A percentile compares a stretch with the other conserved stretches of the same genome.
Evolutionary conservation across 805 yeast species (phyloP).

Genomic region (Metschnikowia rubicola): DNA sequence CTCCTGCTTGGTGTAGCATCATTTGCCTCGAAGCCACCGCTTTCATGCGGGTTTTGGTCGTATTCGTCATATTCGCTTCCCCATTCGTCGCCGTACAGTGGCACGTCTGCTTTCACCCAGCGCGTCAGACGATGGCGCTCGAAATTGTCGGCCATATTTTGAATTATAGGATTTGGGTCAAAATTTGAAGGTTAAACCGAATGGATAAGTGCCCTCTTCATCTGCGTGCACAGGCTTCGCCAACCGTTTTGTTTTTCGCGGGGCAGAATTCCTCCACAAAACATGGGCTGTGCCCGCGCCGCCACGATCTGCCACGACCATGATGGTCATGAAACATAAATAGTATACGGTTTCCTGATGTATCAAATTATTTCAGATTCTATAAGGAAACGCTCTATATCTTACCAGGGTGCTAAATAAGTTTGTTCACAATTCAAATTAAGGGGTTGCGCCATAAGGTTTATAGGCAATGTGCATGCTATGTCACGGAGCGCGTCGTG

Average conservation of each 20-base stretch:
- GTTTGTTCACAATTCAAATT: no score
- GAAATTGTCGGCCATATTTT: conserved; percentile 30
- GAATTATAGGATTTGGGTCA: not conserved
- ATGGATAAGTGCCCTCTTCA: not conserved
- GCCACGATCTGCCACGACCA: no score
- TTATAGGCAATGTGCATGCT: no score
- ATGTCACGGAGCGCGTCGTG: no score
- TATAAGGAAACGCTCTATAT: no score
- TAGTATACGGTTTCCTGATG: no score
- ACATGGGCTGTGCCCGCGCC: conserved; percentile 6
- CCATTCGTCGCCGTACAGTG: conserved; percentile 43
- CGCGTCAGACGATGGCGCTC: conserved; percentile 43
- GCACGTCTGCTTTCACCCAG: conserved; percentile 43
- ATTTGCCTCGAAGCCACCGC: not conserved
- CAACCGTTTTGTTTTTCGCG: not conserved
- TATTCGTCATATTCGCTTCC: conserved; percentile 32
- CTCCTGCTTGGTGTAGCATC: not conserved
- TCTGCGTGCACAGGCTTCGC: not conserved
- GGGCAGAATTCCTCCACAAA: conserved; percentile 8
- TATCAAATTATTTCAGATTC: not conserved
- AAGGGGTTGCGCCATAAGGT: no score
- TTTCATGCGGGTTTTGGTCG: conserved; percentile 13
- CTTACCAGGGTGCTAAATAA: no score
- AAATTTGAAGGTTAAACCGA: no score
- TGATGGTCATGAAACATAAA: no score